A percentile compares a stretch with the other conserved stretches of the same genome.
phyloP scores from a whole-genome alignment of 352 stramenopile genomes.

The Globisporangium camurandrum region DNA sequence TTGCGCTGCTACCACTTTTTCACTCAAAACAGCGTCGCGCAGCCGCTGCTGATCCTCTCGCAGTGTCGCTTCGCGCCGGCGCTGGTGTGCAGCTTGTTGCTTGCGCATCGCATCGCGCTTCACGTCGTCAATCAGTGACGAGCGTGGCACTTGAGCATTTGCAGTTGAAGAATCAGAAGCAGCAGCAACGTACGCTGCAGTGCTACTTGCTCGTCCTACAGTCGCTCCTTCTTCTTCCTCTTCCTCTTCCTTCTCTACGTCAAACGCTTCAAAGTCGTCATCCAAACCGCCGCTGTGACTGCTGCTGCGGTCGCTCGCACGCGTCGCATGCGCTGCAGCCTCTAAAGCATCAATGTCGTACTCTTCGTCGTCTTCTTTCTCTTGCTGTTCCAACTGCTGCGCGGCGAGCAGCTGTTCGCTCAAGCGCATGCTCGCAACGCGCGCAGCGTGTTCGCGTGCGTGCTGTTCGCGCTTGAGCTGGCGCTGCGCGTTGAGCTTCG shows the following conservation, averaged over 20 bases:
- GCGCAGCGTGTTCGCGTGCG: conserved; percentile 41
- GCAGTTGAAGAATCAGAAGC: too few species aligned
- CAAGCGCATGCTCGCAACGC: conserved; percentile 28
- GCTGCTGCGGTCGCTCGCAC: too few species aligned
- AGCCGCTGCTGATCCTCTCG: conserved; percentile 43
- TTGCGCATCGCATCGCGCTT: conserved; percentile 67
- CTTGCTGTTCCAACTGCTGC: conserved; percentile 13
- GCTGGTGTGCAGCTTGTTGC: conserved; percentile 52
- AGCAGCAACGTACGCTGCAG: too few species aligned
- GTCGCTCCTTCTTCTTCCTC: too few species aligned
- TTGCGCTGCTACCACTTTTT: conserved; percentile 8
- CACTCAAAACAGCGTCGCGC: conserved; percentile 26
- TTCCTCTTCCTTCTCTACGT: too few species aligned
- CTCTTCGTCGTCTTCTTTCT: conserved; percentile 23
- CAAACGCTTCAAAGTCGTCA: too few species aligned
- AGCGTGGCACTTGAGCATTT: conserved; percentile 34
- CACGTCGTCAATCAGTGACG: conserved; percentile 52
- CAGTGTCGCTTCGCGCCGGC: conserved; percentile 48
- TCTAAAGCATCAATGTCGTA: conserved; percentile 21
- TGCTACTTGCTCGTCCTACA: too few species aligned
- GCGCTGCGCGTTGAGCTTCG: conserved; percentile 52
- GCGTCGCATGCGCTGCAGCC: too few species aligned
- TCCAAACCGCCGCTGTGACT: too few species aligned
- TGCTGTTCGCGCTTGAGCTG: conserved; percentile 68
- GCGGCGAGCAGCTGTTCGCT: conserved; percentile 19